Evolutionary conservation across 176 grass and related monocot species (phyloP), one percentile per base, ranked within the genome.

Genomic region (Paspalum vaginatum): DNA sequence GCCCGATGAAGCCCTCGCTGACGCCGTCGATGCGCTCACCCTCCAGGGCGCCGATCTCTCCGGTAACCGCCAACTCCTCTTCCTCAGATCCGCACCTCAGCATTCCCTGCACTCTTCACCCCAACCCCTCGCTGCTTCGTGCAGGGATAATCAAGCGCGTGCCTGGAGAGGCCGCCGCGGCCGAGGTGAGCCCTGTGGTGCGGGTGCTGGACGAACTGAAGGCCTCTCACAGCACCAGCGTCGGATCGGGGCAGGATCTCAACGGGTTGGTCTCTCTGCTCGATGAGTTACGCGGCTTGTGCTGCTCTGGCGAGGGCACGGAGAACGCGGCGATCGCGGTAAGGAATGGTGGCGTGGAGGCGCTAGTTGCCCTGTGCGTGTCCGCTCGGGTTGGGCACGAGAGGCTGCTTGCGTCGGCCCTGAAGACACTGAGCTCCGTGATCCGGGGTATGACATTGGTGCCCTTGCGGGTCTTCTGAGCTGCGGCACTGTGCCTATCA

Each of bases 11-110:
- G 95, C 92, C 75, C 88, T 98, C 24, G 84, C 93, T 12, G 95
- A 98, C 76, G 92, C 95, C 62, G 77, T 98, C 42, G 89, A 98
- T 10, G 93, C 92, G 75, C 86, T 98, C 24, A 86, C 88, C 53
- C 92, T 98, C 80, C 92, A 98, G 78, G 90, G 88, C 84, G 92
- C 91, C 75, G 84, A 95, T 63, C 88, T 98, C 76, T 89, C 88
- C 6, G 95, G 95, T 95, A 65, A 67, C 39, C 69, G 70, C 55
- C 21, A 20, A 46, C 24, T 53, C 73, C 40, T 37, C 64, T 42
- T 17, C 40, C 1, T 60, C 77, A 89, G 82, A 85, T 85, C 76
- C 40, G 12, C 41, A 9, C 40, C 48, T 62, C 77, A 18, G 40
- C 27, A 38, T 58, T 72, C 74, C 43, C 50, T 8, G 0, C 62